phyloP scores from a whole-genome alignment of 164 flowering plant genomes.

The Warburgia ugandensis region DNA sequence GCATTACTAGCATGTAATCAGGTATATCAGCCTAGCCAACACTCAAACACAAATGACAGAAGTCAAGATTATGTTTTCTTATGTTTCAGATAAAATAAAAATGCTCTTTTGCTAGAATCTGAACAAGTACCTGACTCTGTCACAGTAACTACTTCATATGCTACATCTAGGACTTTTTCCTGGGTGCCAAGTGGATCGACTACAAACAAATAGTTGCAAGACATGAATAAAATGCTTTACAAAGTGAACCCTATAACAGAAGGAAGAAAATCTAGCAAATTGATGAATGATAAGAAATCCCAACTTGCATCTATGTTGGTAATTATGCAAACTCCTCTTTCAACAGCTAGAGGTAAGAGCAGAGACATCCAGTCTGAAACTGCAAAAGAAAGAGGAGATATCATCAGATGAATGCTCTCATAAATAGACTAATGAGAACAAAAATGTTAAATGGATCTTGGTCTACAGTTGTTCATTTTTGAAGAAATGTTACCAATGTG shows the following conservation, averaged over 20 bases:
- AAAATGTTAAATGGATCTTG: too few relatives aligned
- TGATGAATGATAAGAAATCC: slow-evolving; percentile 8
- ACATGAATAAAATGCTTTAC: neutral
- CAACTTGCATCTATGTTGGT: slow-evolving; percentile 98
- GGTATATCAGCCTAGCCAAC: too few relatives aligned
- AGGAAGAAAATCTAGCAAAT: neutral
- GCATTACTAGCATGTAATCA: too few relatives aligned
- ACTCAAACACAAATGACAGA: too few relatives aligned
- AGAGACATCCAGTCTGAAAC: slow-evolving; percentile 83
- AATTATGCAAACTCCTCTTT: slow-evolving; percentile 71
- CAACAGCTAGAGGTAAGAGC: slow-evolving; percentile 80
- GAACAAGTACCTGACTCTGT: slow-evolving; percentile 40
- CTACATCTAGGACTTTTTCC: slow-evolving; percentile 57
- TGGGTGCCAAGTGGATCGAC: slow-evolving; percentile 90
- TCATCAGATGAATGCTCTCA: neutral
- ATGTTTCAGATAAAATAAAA: too few relatives aligned
- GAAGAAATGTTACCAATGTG: too few relatives aligned
- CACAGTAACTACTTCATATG: slow-evolving; percentile 50
- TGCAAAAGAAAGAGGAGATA: slow-evolving; percentile 15
- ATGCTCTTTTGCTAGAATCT: too few relatives aligned
- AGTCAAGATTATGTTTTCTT: too few relatives aligned
- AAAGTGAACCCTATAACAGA: neutral
- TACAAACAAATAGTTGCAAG: slow-evolving; percentile 13
- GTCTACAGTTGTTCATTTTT: too few relatives aligned
- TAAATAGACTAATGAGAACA: neutral